These are phyloP conservation scores for Juglanconis juglandina DNA, from an alignment of 2,329 filamentous ascomycete species.

Conservation along the genomic window DNA sequence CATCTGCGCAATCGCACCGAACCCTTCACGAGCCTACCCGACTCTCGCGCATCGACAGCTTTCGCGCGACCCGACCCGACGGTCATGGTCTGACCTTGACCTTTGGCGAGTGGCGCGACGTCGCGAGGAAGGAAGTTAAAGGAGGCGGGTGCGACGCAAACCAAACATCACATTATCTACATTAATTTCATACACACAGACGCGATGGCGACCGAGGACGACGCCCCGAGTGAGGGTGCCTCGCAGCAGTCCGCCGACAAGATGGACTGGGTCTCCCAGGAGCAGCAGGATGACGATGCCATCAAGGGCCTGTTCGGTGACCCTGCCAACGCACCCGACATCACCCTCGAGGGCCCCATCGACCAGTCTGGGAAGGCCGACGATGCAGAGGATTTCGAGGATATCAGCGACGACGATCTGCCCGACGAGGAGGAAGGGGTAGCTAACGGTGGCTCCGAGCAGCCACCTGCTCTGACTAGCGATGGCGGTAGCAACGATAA, in stretches of 20 bases:
- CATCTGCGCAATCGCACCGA: background rate
- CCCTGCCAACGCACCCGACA: conserved; percentile 34
- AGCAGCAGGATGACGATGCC: conserved; percentile 46
- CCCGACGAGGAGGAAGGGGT: conserved; percentile 70
- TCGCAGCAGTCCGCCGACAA: conserved; percentile 23
- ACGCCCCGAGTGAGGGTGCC: conserved; percentile 10
- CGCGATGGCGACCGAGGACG: conserved; percentile 11
- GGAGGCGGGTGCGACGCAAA: background rate
- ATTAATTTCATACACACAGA: background rate
- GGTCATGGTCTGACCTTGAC: conserved; percentile 16
- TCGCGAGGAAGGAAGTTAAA: conserved; percentile 4
- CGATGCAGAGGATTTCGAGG: conserved; percentile 84
- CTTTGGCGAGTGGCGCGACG: conserved; percentile 12
- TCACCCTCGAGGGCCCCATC: conserved; percentile 46
- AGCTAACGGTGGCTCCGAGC: conserved; percentile 34
- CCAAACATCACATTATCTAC: background rate
- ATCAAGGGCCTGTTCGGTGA: conserved; percentile 42
- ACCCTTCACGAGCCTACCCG: background rate
- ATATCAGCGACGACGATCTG: conserved; percentile 90
- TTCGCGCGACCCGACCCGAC: background rate
- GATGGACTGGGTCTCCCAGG: conserved; percentile 40
- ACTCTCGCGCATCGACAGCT: background rate
- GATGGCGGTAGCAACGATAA: conserved; percentile 56
- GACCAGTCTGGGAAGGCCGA: conserved; percentile 78
- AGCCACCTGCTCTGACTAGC: conserved; percentile 54